Conservation (phyloP, 805 yeast species). For the Starmerella sp. region DNA sequence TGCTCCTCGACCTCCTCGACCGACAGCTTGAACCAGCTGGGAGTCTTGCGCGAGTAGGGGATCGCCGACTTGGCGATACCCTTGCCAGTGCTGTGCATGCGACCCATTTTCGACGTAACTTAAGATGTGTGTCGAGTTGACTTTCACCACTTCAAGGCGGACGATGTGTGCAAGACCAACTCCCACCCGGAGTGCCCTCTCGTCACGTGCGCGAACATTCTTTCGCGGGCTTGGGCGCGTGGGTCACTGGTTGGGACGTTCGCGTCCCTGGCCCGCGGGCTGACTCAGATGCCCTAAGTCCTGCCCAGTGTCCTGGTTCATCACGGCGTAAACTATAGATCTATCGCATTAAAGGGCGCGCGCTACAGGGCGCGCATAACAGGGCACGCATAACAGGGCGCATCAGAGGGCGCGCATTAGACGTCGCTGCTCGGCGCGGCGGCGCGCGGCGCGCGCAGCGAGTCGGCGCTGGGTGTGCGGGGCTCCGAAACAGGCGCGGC, state of each 20-base stretch:
- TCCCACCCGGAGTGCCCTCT: not conserved
- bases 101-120: conserved; percentile 74
- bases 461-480: too few relatives aligned
- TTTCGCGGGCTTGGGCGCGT: not conserved
- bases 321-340: not conserved
- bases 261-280: not conserved
- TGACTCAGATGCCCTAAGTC: not conserved
- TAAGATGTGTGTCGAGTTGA: conserved; percentile 19
- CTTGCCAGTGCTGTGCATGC: conserved; percentile 99
- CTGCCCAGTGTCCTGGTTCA: not conserved
- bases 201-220: not conserved
- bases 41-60: conserved; percentile 98
- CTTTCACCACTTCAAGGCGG: conserved; percentile 2
- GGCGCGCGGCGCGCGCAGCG: not conserved
- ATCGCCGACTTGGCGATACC: conserved; percentile 98
- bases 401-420: not conserved
- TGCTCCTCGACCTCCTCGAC: conserved; percentile 95
- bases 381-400: too few relatives aligned
- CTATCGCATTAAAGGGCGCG: too few relatives aligned
- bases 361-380: too few relatives aligned
- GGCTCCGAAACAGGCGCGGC: too few relatives aligned
- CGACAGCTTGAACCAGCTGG: conserved; percentile 98
- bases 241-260: not conserved
- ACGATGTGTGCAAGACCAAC: conserved; percentile 2
- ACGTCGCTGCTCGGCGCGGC: not conserved